A percentile compares a stretch with the other conserved stretches of the same genome.
Conservation (phyloP, 371 early-diverging fungal genomes). For the Encephalitozoon intestinalis region DNA sequence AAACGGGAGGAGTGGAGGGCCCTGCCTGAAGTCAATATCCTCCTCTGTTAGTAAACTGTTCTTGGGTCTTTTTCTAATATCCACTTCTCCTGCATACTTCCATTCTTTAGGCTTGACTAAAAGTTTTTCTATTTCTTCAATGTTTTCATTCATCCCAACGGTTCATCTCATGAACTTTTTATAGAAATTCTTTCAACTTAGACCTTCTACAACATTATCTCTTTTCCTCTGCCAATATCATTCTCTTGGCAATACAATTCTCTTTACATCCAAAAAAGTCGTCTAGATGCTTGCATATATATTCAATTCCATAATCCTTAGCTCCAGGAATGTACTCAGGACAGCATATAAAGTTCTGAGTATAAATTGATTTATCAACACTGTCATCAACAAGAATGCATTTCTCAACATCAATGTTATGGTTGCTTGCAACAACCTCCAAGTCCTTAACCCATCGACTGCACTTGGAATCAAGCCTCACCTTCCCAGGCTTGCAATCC, state of each 20-base stretch:
- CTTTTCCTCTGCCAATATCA: background rate
- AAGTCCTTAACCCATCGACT: conserved; percentile 42
- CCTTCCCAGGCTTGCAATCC: conserved; percentile 29
- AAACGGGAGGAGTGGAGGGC: conserved; percentile 1
- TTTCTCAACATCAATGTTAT: conserved; percentile 22
- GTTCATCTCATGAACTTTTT: background rate
- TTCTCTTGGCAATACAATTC: background rate
- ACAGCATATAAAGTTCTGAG: conserved; percentile 28
- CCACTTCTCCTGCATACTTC: conserved; percentile 33
- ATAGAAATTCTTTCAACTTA: too few relatives aligned
- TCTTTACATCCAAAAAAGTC: background rate
- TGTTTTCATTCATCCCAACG: background rate
- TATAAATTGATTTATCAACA: conserved; percentile 25
- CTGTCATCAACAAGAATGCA: conserved; percentile 50
- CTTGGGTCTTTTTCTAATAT: conserved; percentile 12
- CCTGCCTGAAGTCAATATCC: conserved; percentile 8
- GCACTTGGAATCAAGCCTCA: conserved; percentile 8
- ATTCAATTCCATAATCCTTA: background rate
- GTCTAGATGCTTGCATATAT: background rate
- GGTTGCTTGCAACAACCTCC: conserved; percentile 14
- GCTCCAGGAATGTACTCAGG: background rate
- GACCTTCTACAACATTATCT: too few relatives aligned
- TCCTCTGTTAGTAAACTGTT: conserved; percentile 7
- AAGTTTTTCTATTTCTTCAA: conserved; percentile 23
- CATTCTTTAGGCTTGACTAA: conserved; percentile 35